phyloP scores from a whole-genome alignment of 257 asterid species.

The Asclepias syriaca region DNA sequence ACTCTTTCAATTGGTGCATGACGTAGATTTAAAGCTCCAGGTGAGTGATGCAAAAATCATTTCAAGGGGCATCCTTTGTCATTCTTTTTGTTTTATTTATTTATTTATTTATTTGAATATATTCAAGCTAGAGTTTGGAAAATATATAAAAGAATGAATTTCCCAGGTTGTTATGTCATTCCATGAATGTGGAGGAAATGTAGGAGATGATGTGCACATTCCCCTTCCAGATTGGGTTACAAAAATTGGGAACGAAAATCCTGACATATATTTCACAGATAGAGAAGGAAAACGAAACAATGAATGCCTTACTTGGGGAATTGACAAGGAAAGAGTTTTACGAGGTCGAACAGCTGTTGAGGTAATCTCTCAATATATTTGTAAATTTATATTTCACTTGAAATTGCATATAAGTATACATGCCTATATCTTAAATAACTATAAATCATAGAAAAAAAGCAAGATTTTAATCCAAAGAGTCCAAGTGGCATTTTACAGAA shows the following conservation, averaged over 20 bases:
- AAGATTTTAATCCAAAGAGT: not conserved
- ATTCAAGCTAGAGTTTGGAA: no score
- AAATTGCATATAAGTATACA: no score
- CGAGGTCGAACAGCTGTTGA: constrained; percentile 63
- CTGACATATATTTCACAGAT: constrained; percentile 68
- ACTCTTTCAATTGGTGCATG: constrained; percentile 54
- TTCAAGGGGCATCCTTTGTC: not conserved
- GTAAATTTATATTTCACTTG: not conserved
- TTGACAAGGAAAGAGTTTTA: constrained; percentile 66
- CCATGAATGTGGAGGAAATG: constrained; percentile 81
- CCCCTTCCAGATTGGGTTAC: constrained; percentile 75
- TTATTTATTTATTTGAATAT: no score
- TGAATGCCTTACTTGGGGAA: constrained; percentile 84
- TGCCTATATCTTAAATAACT: not conserved
- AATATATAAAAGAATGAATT: not conserved
- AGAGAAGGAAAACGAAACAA: constrained; percentile 49
- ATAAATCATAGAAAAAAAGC: not conserved
- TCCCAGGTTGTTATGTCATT: constrained; percentile 75
- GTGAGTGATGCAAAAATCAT: constrained; percentile 26
- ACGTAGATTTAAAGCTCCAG: constrained; percentile 51
- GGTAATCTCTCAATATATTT: constrained; percentile 28
- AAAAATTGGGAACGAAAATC: constrained; percentile 46
- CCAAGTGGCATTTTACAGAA: not conserved
- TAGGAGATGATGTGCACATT: constrained; percentile 74
- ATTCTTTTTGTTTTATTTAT: not conserved